A percentile compares a stretch with the other conserved stretches of the same genome.
These are phyloP conservation scores for Penicillium italicum DNA, from an alignment of 2,329 filamentous ascomycete species.

Conservation along the genomic window DNA sequence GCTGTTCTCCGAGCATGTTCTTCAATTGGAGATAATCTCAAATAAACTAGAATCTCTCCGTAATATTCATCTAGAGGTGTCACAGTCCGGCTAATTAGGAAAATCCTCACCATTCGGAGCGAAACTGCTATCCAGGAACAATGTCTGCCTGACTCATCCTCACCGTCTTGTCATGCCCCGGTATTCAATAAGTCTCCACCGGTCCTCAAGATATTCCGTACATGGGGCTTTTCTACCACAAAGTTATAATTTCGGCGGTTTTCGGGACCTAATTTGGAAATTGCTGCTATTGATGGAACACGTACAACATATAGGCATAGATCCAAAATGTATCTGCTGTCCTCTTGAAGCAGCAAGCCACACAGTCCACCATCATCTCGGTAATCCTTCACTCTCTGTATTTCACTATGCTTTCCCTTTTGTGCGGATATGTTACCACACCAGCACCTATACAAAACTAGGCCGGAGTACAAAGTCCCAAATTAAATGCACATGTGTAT, in stretches of 20 bases:
- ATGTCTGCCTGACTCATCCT: constrained; percentile 18
- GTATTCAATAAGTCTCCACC: constrained; percentile 24
- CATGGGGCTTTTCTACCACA: no score
- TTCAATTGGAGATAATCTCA: background rate
- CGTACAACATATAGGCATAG: no score
- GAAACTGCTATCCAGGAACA: background rate
- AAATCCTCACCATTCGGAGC: background rate
- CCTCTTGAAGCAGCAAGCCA: background rate
- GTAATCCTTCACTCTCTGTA: background rate
- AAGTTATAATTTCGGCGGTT: background rate
- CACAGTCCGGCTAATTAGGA: background rate
- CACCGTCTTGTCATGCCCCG: constrained; percentile 24
- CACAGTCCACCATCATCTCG: background rate
- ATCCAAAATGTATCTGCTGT: background rate
- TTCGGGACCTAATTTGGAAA: no score
- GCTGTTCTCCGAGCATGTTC: background rate
- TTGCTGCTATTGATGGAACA: no score
- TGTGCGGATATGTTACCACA: background rate
- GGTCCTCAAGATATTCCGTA: background rate
- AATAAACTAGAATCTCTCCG: background rate
- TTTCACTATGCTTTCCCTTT: background rate
- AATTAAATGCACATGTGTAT: background rate
- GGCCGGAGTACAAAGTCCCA: constrained; percentile 2
- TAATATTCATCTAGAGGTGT: background rate
- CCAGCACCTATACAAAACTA: constrained; percentile 14